These are phyloP conservation scores for Annona squamosa DNA, from an alignment of 164 flowering plant genomes.

Conservation along the genomic window DNA sequence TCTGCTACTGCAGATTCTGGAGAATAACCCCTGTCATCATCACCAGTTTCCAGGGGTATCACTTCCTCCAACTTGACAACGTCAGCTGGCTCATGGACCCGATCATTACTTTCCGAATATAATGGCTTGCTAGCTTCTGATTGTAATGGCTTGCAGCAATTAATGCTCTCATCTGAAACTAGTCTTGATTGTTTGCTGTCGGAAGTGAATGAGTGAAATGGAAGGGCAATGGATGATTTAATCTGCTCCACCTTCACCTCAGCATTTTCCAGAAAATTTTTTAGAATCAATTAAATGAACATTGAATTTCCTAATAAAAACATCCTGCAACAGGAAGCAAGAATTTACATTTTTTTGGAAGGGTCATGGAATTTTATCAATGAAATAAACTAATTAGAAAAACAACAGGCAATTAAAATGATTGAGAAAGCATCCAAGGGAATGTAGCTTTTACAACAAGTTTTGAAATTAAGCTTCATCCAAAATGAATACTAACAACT, in stretches of 20 bases:
- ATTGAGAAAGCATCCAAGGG: no score
- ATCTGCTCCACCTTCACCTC: slow-evolving; percentile 69
- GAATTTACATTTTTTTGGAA: neutral
- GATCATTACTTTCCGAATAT: neutral
- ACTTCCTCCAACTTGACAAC: slow-evolving; percentile 33
- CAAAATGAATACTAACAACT: no score
- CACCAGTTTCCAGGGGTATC: slow-evolving; percentile 37
- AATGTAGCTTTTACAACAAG: no score
- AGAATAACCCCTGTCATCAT: slow-evolving; percentile 18
- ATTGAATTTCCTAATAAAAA: no score
- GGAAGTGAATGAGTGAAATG: slow-evolving; percentile 62
- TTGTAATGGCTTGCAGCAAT: neutral
- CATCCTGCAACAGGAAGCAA: no score
- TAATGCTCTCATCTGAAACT: slow-evolving; percentile 13
- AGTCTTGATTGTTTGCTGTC: slow-evolving; percentile 19
- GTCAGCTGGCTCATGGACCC: slow-evolving; percentile 7
- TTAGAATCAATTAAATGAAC: no score
- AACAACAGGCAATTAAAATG: no score
- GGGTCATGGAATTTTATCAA: neutral
- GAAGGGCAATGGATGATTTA: slow-evolving; percentile 66
- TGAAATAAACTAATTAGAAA: neutral
- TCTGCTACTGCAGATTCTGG: slow-evolving; percentile 5
- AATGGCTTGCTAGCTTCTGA: neutral
- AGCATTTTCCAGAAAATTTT: slow-evolving; percentile 33
- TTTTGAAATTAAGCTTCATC: no score